Evolutionary conservation across 2,329 filamentous ascomycete genomes (phyloP).

Genomic region (Colletotrichum lini): DNA sequence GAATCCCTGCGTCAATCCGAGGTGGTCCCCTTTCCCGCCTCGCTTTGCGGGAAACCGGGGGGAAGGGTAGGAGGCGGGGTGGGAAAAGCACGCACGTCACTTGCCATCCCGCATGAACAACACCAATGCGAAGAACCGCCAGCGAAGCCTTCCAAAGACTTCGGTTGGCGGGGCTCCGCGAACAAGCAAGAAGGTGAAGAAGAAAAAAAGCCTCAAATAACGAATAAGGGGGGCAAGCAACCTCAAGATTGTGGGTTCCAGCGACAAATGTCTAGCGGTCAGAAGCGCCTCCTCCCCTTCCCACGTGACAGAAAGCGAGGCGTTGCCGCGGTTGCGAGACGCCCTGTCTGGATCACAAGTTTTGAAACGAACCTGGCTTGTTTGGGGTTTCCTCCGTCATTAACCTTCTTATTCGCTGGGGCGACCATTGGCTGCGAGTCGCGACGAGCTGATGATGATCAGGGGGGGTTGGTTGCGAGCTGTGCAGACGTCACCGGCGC

Average conservation of each 20-base stretch:
- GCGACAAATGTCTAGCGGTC: background rate
- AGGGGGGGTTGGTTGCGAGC: conserved; percentile 8
- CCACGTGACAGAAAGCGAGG: background rate
- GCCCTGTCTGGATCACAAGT: background rate
- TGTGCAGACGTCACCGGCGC: conserved; percentile 32
- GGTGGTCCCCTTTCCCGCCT: conserved; percentile 28
- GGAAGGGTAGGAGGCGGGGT: background rate
- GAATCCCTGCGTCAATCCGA: conserved; percentile 40
- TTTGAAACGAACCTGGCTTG: background rate
- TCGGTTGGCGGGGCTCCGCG: background rate
- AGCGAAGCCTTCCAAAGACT: conserved; percentile 1
- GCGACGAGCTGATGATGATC: background rate
- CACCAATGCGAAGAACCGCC: conserved; percentile 27
- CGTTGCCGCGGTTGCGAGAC: conserved; percentile 4
- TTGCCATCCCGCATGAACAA: conserved; percentile 33
- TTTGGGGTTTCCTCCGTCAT: background rate
- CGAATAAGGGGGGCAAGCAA: background rate
- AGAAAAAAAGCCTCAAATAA: background rate
- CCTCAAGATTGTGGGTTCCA: background rate
- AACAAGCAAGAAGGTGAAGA: background rate
- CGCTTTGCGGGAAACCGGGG: conserved; percentile 18
- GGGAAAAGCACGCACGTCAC: conserved; percentile 31
- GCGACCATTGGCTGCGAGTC: background rate
- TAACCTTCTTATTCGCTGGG: background rate
- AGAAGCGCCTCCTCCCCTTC: background rate